Evolutionary conservation across 805 yeast genomes (phyloP).

Genomic region (Spencermartinsiella europaea): DNA sequence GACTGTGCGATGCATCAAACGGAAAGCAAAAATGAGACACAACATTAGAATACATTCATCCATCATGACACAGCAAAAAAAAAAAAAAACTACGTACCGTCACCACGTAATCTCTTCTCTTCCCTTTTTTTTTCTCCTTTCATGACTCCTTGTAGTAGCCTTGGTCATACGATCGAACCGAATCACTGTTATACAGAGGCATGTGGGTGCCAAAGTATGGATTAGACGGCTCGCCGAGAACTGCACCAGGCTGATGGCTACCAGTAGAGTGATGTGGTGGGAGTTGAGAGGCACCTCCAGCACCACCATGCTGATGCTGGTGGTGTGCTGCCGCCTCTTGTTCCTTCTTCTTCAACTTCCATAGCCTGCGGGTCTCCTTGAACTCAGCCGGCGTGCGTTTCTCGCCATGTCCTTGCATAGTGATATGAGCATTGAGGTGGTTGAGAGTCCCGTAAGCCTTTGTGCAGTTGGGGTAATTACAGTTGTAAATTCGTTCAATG

Average conservation of each 20-base stretch:
- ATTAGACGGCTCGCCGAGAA: not conserved
- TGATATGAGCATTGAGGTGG: constrained; percentile 53
- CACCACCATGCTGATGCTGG: no score
- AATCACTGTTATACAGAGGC: not conserved
- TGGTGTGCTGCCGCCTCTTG: constrained; percentile 17
- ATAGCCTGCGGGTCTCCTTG: constrained; percentile 42
- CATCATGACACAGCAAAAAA: no score
- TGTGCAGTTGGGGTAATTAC: constrained; percentile 43
- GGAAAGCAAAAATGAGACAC: no score
- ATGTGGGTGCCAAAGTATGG: not conserved
- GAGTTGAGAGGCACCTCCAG: no score
- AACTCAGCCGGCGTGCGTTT: constrained; percentile 54
- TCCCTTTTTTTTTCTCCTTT: no score
- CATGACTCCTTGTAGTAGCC: not conserved
- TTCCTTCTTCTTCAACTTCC: constrained; percentile 39
- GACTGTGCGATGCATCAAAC: no score
- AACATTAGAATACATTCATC: no score
- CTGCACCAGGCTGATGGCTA: not conserved
- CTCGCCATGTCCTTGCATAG: constrained; percentile 49
- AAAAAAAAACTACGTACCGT: no score
- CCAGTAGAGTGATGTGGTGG: no score
- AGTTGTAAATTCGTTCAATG: constrained; percentile 49
- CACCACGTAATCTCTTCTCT: no score
- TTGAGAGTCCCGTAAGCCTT: constrained; percentile 58
- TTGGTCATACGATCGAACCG: not conserved